These are phyloP conservation scores for Ceratobasidium sp. DNA, from an alignment of 1,284 basidiomycete genomes.

Conservation along the genomic window DNA sequence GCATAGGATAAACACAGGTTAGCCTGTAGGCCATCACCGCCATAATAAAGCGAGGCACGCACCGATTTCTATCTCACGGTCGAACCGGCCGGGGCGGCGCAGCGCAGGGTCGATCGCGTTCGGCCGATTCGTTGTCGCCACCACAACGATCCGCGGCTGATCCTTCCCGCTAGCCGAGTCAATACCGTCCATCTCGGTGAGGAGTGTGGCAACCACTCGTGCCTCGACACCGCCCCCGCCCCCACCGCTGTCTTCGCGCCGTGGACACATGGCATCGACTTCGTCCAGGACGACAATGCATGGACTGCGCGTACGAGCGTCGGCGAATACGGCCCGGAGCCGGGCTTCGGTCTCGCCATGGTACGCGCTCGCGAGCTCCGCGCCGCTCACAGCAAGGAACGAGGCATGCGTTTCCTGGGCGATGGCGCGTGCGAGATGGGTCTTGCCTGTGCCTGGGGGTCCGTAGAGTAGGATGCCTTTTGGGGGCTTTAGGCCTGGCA, in stretches of 20 bases:
- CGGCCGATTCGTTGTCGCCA: conserved; percentile 96
- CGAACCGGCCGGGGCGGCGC: conserved; percentile 91
- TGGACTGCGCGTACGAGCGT: conserved; percentile 81
- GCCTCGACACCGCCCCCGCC: conserved; percentile 92
- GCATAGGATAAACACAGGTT: conserved; percentile 1
- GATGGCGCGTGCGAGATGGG: conserved; percentile 88
- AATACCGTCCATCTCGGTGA: conserved; percentile 97
- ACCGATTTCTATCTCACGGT: conserved; percentile 97
- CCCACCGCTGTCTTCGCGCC: conserved; percentile 78
- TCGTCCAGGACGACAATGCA: conserved; percentile 96
- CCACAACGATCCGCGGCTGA: conserved; percentile 78
- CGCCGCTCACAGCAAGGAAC: conserved; percentile 89
- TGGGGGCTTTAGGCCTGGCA: conserved; percentile 83
- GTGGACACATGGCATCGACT: conserved; percentile 92
- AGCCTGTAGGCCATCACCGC: neutral
- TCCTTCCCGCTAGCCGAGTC: conserved; percentile 57
- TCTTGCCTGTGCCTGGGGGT: conserved; percentile 94
- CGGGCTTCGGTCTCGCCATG: conserved; percentile 96
- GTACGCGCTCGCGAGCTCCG: conserved; percentile 92
- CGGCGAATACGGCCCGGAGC: conserved; percentile 85
- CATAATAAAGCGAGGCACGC: conserved; percentile 46
- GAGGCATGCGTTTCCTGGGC: conserved; percentile 67
- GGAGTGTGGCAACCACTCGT: conserved; percentile 90
- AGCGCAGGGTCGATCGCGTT: conserved; percentile 98
- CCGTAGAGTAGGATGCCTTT: conserved; percentile 90